phyloP scores from a whole-genome alignment of 768 basidiomycete species.

The Leccinum fibrillosum region DNA sequence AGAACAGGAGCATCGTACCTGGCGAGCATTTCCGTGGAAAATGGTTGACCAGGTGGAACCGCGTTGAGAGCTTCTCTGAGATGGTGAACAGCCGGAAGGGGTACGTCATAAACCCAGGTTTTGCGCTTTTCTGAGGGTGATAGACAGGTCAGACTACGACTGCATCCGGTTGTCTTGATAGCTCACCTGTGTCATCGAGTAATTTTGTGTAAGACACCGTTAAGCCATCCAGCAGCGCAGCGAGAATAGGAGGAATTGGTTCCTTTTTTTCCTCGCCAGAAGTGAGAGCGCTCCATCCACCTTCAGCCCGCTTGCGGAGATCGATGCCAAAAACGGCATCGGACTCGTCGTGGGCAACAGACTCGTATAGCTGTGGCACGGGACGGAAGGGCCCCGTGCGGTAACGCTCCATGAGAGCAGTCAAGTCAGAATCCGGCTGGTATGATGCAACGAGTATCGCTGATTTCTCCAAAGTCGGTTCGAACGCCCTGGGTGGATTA shows the following conservation, averaged over 20 bases:
- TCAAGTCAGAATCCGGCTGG: conserved; percentile 85
- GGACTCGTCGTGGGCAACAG: conserved; percentile 73
- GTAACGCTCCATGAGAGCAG: conserved; percentile 86
- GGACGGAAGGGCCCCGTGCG: conserved; percentile 45
- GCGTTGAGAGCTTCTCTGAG: conserved; percentile 83
- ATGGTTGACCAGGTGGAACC: conserved; percentile 47
- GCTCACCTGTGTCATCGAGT: conserved; percentile 61
- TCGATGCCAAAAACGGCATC: conserved; percentile 93
- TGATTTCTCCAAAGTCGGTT: conserved; percentile 64
- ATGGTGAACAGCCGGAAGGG: conserved; percentile 77
- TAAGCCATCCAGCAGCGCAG: conserved; percentile 61
- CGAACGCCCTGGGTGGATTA: conserved; percentile 66
- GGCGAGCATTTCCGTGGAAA: conserved; percentile 53
- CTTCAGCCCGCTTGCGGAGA: conserved; percentile 86
- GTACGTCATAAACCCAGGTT: conserved; percentile 94
- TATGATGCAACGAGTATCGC: conserved; percentile 76
- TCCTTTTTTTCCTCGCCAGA: conserved; percentile 60
- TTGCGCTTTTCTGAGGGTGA: conserved; percentile 70
- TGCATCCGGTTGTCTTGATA: not conserved
- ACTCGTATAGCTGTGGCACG: conserved; percentile 70
- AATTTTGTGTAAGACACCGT: conserved; percentile 59
- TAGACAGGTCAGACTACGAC: not conserved
- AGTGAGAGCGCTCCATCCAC: conserved; percentile 61
- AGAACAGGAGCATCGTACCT: conserved; percentile 86
- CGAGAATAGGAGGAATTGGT: conserved; percentile 69